Base-by-base conservation (phyloP, 129 eudicot species). In the Arctium minus region DNA sequence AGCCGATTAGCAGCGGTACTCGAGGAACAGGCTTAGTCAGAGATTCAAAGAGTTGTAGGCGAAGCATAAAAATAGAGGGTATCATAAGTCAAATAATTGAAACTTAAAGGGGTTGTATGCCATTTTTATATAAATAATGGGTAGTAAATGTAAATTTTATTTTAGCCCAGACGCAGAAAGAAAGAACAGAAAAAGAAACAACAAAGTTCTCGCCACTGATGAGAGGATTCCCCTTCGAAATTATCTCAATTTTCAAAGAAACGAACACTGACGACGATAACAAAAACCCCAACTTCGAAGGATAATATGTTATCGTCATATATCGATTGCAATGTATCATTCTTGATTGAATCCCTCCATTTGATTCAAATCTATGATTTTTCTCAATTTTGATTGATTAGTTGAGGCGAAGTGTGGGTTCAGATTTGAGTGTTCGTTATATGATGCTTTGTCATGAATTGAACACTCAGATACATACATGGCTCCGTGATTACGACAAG, bases 401-500 rank as follows among this genome's bases (percentile, higher is more conserved):
- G 40, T 84, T 30, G 74, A 84, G 79, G 75, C 75, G 27, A 22
- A 60, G 75, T 71, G 8, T 35, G 22, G 75, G n/a, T 71, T 71
- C 75, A 17, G 22, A 71, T 71, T 71, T 40, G 64, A n/a, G 33
- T 33, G 72, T 74, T 67, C 32, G 9, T 77, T 83, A 64, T 80
- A 89, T 82, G 89, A 92, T 88, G 97, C 94, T 79, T 88, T 90
- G 94, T 88, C 82, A 84, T 86, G 89, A 88, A 79, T 79, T 89
- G 17, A 90, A 74, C 73, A 90, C 79, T 78, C 88, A 80, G 72
- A 73, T 92, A 75, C 90, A 86, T 75, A 81, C 94, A 13, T 95
- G 94, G 97, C 90, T 91, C 82, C 97, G 93, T 82, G 90, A 95
- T 87, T 93, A 92, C 86, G 99, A 91, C 82, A 91, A 79, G 92